Base-by-base conservation (phyloP, 2,329 filamentous ascomycete species). In the Zarea fungicola region DNA sequence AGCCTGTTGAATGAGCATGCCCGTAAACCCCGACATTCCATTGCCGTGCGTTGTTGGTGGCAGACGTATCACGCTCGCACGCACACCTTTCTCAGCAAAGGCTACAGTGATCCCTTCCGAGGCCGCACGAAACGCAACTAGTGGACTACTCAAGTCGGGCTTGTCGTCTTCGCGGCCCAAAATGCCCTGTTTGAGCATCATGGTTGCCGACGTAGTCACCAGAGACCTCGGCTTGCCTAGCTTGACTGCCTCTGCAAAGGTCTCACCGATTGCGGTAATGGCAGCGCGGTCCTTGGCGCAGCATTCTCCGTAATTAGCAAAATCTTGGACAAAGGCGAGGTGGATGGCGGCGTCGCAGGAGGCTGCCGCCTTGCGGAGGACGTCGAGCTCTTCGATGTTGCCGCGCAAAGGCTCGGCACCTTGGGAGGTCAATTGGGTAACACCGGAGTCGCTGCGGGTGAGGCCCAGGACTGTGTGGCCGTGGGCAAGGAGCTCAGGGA, bases 381-480 rank as follows among this genome's bases (percentile, higher is more conserved):
- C 53, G 4, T 62, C 60, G 2, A 66, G 48, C 42, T 71, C 65
- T 11, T 64, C 53, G 7, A 74, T 57, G 45, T 58, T 52, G 18
- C 70, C 70, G 3, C 54, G 58, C 6, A 67, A 57, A 0, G 60
- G 54, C 14, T 62, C 56, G 1, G 58, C 66, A 13, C 71, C 69
- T 35, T 63, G 57, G 1, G 53, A 46, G 23, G 50, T 45, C 7
- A 74, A 49, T 7, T 58, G 44, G 2, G 56, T 54, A 19, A 60
- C 65, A 16, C 56, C 55, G 18, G 53, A 52, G 7, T 67, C 62
- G n/a, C 53, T 63, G 41, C 70, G 71, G 13, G 67, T 60, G 40
- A 74, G 66, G 7, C 65, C 72, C 13, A 67, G 55, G 25, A 75
- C 69, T 5, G 52, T 57, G 52, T 73, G 68, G 37, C 70, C 71